Conservation (phyloP, 2,329 filamentous ascomycete genomes). For the Dactylonectria macrodidyma region DNA sequence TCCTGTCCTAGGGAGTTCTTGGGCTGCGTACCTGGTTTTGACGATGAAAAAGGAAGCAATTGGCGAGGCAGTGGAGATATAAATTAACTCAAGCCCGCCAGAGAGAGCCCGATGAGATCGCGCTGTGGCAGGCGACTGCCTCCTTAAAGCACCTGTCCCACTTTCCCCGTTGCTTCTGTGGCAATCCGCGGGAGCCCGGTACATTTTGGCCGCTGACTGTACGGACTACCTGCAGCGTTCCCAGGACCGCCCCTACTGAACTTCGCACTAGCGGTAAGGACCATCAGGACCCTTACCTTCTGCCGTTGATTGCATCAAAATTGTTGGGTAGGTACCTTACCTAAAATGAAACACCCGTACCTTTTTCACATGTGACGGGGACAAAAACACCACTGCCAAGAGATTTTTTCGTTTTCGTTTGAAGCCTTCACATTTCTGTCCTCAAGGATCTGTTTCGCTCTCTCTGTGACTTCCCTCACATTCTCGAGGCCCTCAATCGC, state of each 20-base stretch:
- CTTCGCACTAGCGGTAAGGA: slow-evolving; percentile 33
- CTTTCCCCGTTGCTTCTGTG: background rate
- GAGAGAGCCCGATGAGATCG: background rate
- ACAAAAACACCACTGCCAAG: background rate
- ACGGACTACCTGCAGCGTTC: slow-evolving; percentile 25
- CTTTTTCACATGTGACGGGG: slow-evolving; percentile 1
- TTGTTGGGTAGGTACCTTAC: background rate
- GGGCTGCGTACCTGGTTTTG: background rate
- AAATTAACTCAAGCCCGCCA: background rate
- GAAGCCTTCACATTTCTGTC: background rate
- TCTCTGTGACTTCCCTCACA: background rate
- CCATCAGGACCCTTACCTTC: slow-evolving; percentile 1
- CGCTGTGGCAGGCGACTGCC: too few species aligned
- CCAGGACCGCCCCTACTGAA: slow-evolving; percentile 15
- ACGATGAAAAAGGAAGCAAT: slow-evolving; percentile 22
- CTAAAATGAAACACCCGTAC: background rate
- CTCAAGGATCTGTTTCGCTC: too few species aligned
- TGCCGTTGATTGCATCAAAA: background rate
- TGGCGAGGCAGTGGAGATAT: slow-evolving; percentile 1
- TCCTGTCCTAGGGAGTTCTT: background rate
- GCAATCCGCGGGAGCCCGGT: slow-evolving; percentile 13
- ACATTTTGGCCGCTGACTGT: too few species aligned
- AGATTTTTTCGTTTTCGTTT: background rate
- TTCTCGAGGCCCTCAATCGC: background rate
- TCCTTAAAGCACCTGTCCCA: background rate